phyloP scores from a whole-genome alignment of 768 basidiomycete species.

The Lentinula sp. region DNA sequence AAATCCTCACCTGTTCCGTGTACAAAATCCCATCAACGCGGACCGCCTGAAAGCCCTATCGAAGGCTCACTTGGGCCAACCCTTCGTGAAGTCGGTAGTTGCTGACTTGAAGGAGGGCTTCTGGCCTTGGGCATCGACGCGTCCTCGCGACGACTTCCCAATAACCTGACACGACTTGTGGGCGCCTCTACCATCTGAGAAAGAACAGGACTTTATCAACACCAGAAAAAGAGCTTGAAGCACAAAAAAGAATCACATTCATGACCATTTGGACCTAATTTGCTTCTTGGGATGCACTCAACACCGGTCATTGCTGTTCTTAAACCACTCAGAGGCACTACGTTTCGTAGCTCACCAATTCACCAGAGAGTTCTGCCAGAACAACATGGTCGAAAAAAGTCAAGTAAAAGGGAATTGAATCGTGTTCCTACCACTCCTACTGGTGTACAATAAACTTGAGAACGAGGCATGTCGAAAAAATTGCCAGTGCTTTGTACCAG shows the following conservation, averaged over 20 bases:
- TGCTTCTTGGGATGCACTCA: conserved; percentile 38
- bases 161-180: not conserved
- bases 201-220: conserved; percentile 17
- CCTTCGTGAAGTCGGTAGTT: conserved; percentile 27
- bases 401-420: too few species aligned
- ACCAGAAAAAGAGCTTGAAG: conserved; percentile 21
- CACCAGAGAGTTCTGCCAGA: conserved; percentile 24
- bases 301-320: conserved; percentile 33
- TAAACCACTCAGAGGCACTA: conserved; percentile 26
- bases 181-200: conserved; percentile 11
- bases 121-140: conserved; percentile 35
- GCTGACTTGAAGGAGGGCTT: conserved; percentile 29
- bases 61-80: conserved; percentile 27
- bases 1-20: not conserved
- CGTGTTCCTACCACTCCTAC: too few species aligned
- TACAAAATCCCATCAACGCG: conserved; percentile 27
- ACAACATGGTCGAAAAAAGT: conserved; percentile 23
- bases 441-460: too few species aligned
- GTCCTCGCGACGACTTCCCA: conserved; percentile 12
- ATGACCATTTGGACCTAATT: conserved; percentile 23
- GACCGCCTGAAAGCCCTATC: conserved; percentile 22
- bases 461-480: too few species aligned
- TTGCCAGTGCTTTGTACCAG: too few species aligned
- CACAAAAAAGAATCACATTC: conserved; percentile 18
- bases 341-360: conserved; percentile 34